Conservation (phyloP, 202 grass and related monocot genomes). For the Setaria viridis region DNA sequence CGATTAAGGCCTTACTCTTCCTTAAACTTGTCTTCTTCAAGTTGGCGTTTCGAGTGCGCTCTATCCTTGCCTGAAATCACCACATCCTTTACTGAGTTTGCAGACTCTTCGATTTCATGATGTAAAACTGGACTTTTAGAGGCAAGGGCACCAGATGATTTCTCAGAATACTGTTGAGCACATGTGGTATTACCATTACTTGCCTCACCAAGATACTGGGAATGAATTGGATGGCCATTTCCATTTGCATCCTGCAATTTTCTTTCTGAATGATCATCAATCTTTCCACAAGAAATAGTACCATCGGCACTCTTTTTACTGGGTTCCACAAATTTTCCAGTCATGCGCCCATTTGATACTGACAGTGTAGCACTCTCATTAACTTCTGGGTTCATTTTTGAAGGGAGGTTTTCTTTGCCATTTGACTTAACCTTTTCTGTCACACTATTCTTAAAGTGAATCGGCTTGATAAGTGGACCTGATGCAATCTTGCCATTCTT, state of each 20-base stretch:
- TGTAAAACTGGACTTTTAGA: conserved; percentile 49
- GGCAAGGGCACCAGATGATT: conserved; percentile 36
- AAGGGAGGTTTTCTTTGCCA: conserved; percentile 56
- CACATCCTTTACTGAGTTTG: conserved; percentile 37
- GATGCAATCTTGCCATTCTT: conserved; percentile 73
- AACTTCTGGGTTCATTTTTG: conserved; percentile 54
- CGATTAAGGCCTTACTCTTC: conserved; percentile 74
- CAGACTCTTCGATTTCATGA: conserved; percentile 36
- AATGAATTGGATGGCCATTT: conserved; percentile 48
- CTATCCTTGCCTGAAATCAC: conserved; percentile 48
- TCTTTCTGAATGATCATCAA: conserved; percentile 36
- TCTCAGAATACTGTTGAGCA: conserved; percentile 39
- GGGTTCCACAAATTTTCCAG: conserved; percentile 53
- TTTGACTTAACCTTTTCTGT: conserved; percentile 64
- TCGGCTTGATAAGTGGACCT: conserved; percentile 69
- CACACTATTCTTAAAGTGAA: conserved; percentile 73
- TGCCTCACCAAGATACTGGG: conserved; percentile 24
- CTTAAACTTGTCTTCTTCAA: conserved; percentile 67
- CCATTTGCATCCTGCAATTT: conserved; percentile 48
- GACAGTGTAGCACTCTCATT: conserved; percentile 39
- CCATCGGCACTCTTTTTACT: conserved; percentile 42
- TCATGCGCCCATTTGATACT: conserved; percentile 43
- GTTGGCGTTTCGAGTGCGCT: conserved; percentile 34
- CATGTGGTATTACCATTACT: conserved; percentile 24
- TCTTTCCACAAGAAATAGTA: conserved; percentile 40